phyloP scores from a whole-genome alignment of 148 eudicot species.

The Oxyria digyna region DNA sequence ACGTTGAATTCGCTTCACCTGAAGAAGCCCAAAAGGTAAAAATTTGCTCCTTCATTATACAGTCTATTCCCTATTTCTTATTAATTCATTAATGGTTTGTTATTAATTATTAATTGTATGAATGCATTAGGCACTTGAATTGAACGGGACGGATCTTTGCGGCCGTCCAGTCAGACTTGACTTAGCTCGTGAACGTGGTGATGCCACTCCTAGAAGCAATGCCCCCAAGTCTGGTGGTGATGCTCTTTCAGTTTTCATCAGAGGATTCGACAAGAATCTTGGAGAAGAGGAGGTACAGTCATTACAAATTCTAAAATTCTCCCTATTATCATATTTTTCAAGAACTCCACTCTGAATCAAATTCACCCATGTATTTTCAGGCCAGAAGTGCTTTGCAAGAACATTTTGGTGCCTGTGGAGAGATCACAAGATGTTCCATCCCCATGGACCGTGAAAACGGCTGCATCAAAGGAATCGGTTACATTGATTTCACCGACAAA shows the following conservation, averaged over 20 bases:
- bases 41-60: not conserved
- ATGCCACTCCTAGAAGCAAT: slow-evolving; percentile 56
- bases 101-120: no score
- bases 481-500: slow-evolving; percentile 9
- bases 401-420: slow-evolving; percentile 71
- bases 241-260: slow-evolving; percentile 37
- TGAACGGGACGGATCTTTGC: slow-evolving; percentile 37
- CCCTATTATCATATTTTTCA: not conserved
- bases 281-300: slow-evolving; percentile 44
- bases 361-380: slow-evolving; percentile 20
- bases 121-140: slow-evolving; percentile 50
- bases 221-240: slow-evolving; percentile 47
- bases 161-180: slow-evolving; percentile 52
- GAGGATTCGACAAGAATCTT: slow-evolving; percentile 44
- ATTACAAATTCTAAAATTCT: not conserved
- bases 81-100: not conserved
- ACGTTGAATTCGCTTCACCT: slow-evolving; percentile 67
- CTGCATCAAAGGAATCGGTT: slow-evolving; percentile 34
- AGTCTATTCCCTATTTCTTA: not conserved
- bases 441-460: slow-evolving; percentile 45
- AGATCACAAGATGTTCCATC: slow-evolving; percentile 49
- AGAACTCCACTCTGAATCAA: not conserved
- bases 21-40: slow-evolving; percentile 66
- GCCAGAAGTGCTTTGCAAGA: slow-evolving; percentile 38
- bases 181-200: slow-evolving; percentile 50